These are phyloP conservation scores for Tuber umbilicatum DNA, from an alignment of 495 filamentous ascomycete genomes.

Conservation along the genomic window DNA sequence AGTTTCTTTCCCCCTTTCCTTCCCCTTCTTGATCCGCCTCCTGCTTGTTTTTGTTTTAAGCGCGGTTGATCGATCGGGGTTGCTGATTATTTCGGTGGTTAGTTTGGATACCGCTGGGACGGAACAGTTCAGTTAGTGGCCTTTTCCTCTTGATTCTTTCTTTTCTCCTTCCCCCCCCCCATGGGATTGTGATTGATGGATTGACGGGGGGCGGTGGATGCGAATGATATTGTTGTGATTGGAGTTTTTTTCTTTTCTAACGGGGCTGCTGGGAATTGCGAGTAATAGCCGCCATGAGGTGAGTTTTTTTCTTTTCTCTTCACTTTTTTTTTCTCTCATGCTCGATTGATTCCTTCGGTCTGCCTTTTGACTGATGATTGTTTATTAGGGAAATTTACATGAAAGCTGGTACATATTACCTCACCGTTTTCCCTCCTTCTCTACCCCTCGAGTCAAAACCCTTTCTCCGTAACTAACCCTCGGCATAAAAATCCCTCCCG, in stretches of 20 bases:
- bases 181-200: background rate
- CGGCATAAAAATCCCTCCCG: background rate
- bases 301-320: constrained; percentile 40
- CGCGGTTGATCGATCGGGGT: constrained; percentile 1
- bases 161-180: background rate
- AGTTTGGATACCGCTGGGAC: constrained; percentile 95
- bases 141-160: constrained; percentile 5
- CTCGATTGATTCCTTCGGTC: background rate
- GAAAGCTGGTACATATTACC: constrained; percentile 54
- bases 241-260: constrained; percentile 3
- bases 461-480: constrained; percentile 8
- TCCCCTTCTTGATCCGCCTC: background rate
- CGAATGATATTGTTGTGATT: constrained; percentile 47
- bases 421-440: constrained; percentile 3
- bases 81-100: constrained; percentile 7
- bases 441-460: constrained; percentile 2
- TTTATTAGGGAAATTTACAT: constrained; percentile 78
- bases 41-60: background rate
- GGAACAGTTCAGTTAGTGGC: constrained; percentile 87
- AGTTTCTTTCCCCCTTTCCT: constrained; percentile 40
- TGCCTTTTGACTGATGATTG: constrained; percentile 23
- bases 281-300: constrained; percentile 62
- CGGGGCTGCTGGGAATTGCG: constrained; percentile 4
- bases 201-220: background rate
- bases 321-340: constrained; percentile 12